Base-by-base conservation (phyloP, 73 alveolate genomes). In the Paramecium tetraurelia region DNA sequence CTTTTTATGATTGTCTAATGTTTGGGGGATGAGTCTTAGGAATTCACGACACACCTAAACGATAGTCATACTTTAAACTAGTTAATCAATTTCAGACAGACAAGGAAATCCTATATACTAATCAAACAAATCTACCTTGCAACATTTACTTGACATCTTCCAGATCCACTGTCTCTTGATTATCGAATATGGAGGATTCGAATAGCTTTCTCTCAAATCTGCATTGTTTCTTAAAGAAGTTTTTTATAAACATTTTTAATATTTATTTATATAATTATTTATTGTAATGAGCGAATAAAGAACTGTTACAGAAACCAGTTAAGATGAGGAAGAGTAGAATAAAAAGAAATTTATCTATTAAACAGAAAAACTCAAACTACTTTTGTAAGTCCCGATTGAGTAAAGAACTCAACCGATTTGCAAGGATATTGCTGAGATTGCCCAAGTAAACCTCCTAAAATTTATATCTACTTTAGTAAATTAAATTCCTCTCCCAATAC, bases 21-120 rank as follows among this genome's bases (percentile, higher is more conserved):
- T 5, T 59, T 7, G 16, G 7, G 90, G 90, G 12, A 80, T 80
- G 4, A 80, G 57, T 43, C 76, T 18, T 20, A 80, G 5, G 72
- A 80, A 80, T 35, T 80, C 90, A 3, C 75, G 46, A 80, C 46
- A 80, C 18, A 80, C 57, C 18, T 80, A n/a, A 4, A 80, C 90
- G 4, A 80, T 80, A 41, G 90, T 80, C 90, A 80, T 80, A 41
- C 90, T 80, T 43, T 80, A 27, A 12, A 80, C 75, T 80, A 80
- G 24, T 48, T 80, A 48, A 22, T 80, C 90, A 21, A 31, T 63
- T 43, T 80, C 90, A 1, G 46, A 33, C 27, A 22, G 2, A 22
- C 63, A 80, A 31, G 90, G 90, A 46, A 31, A 80, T 40, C 90
- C 90, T 80, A 80, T 0, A 12, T 22, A 14, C 8, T 3, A 12